A percentile compares a stretch with the other conserved stretches of the same genome.
Evolutionary conservation across 352 stramenopile genomes (phyloP).

Genomic region (Phytophthora syringae): DNA sequence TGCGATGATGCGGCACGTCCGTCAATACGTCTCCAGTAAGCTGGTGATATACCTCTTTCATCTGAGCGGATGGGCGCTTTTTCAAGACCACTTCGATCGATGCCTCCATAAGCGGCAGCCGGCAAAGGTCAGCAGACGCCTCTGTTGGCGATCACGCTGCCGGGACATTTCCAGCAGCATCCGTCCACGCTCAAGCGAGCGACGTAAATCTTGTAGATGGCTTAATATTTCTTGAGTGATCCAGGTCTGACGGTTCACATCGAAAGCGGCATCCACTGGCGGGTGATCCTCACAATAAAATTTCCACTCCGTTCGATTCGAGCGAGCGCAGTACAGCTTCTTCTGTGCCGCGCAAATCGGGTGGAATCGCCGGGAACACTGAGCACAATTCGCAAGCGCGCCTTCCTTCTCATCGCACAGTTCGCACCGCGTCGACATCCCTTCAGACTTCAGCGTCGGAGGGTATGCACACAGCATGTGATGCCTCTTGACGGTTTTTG

Average conservation of each 20-base stretch:
- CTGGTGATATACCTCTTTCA: slow-evolving; percentile 73
- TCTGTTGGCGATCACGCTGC: slow-evolving; percentile 87
- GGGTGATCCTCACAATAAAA: slow-evolving; percentile 82
- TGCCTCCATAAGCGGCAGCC: slow-evolving; percentile 66
- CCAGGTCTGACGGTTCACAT: slow-evolving; percentile 76
- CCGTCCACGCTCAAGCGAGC: slow-evolving; percentile 77
- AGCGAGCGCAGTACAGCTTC: slow-evolving; percentile 67
- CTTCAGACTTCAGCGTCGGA: slow-evolving; percentile 31
- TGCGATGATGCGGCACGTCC: slow-evolving; percentile 53
- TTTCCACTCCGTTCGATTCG: slow-evolving; percentile 69
- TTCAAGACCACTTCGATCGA: slow-evolving; percentile 82
- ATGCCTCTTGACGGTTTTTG: slow-evolving; percentile 67
- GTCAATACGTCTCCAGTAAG: slow-evolving; percentile 64
- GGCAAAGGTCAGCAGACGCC: slow-evolving; percentile 69
- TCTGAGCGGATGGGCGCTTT: slow-evolving; percentile 65
- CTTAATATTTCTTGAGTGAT: slow-evolving; percentile 77
- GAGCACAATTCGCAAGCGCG: slow-evolving; percentile 56
- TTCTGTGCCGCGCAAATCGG: slow-evolving; percentile 76
- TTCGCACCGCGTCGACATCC: slow-evolving; percentile 53
- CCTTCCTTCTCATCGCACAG: slow-evolving; percentile 59
- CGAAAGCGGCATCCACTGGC: slow-evolving; percentile 69
- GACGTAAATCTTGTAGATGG: slow-evolving; percentile 77
- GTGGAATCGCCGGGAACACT: slow-evolving; percentile 75
- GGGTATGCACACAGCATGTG: slow-evolving; percentile 64
- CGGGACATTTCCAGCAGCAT: slow-evolving; percentile 89